These are phyloP conservation scores for Lasiodiplodia sp. DNA, from an alignment of 2,329 filamentous ascomycete species.

Conservation along the genomic window DNA sequence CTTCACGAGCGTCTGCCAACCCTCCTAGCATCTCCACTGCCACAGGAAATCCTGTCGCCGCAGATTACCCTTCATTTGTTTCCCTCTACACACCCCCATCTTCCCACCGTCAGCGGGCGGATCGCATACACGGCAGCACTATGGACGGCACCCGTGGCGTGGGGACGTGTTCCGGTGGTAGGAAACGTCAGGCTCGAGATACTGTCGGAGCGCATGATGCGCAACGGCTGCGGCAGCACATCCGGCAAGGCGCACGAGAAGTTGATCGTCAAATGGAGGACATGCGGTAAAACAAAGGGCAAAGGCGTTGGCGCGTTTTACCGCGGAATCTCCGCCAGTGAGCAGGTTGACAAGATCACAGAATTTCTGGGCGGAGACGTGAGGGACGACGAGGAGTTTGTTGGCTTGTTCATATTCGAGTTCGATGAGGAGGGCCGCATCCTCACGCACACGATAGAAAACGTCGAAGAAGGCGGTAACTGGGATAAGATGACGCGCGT, in stretches of 20 bases:
- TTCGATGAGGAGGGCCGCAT: slow-evolving; percentile 89
- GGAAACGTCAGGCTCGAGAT: slow-evolving; percentile 91
- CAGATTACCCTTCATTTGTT: slow-evolving; percentile 69
- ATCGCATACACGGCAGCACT: slow-evolving; percentile 92
- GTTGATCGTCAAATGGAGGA: slow-evolving; percentile 90
- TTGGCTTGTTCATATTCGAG: slow-evolving; percentile 91
- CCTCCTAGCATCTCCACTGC: slow-evolving; percentile 66
- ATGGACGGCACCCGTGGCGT: slow-evolving; percentile 95
- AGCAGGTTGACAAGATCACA: slow-evolving; percentile 62
- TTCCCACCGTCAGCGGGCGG: slow-evolving; percentile 89
- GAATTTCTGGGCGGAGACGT: slow-evolving; percentile 64
- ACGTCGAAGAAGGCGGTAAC: slow-evolving; percentile 81
- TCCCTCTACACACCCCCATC: slow-evolving; percentile 80
- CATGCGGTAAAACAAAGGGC: slow-evolving; percentile 62
- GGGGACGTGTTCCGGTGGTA: slow-evolving; percentile 89
- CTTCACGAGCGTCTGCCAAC: slow-evolving; percentile 70
- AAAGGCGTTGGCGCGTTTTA: slow-evolving; percentile 54
- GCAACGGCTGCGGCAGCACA: slow-evolving; percentile 56
- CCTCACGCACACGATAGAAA: slow-evolving; percentile 89
- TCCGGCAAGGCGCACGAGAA: slow-evolving; percentile 69
- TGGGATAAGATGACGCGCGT: slow-evolving; percentile 87
- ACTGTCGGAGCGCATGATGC: slow-evolving; percentile 84
- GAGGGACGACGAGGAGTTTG: slow-evolving; percentile 71
- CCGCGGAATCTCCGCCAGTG: slow-evolving; percentile 49
- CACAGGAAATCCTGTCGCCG: slow-evolving; percentile 68